Base-by-base conservation (phyloP, 495 filamentous ascomycete species). In the Hyaloscypha hepaticicola region DNA sequence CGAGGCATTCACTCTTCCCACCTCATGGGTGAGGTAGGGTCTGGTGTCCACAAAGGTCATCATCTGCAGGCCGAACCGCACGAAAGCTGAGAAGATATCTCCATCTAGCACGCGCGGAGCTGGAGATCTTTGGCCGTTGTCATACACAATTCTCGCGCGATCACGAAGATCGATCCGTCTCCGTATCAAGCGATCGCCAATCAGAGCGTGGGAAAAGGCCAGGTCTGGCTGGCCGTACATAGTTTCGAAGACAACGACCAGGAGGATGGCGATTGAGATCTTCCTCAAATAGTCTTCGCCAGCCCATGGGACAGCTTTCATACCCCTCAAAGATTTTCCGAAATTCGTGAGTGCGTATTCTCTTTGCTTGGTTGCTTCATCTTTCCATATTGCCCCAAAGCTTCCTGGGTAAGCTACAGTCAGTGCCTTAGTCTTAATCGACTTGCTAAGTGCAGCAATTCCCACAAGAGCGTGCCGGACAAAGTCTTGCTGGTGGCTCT, bases 31-130 rank as follows among this genome's bases (percentile, higher is more conserved):
- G 1, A 41, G 5, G 8, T 24, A 34, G 2, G 22, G 34, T 22
- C 58, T 34, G 7, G 58, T 34, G 26, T 60, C 58, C 12, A 60
- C 21, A 22, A 45, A 60, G 22, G 58, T 50, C 34, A 60, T 48
- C 25, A 60, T 49, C 26, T 60, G 58, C 2, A 60, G 38, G 27
- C 48, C 58, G 21, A 60, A 29, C 14, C 58, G 58, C 27, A 25
- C 24, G 19, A 60, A 60, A 12, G 58, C 41, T 5, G 26, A 45
- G 7, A 49, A 26, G 22, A 60, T 34, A 16, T 60, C 58, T 21
- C 48, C 58, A 19, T 60, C 58, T 3, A 60, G n/a, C 3, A 60
- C 38, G 19, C 48, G 34, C 12, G 34, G 34, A 5, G 41, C 21
- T 25, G 58, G 58, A 14, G 31, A 45, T 3, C 16, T 5, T 45